Base-by-base conservation (phyloP, 78 protist genomes). In the Dictyostelium citrinum region DNA sequence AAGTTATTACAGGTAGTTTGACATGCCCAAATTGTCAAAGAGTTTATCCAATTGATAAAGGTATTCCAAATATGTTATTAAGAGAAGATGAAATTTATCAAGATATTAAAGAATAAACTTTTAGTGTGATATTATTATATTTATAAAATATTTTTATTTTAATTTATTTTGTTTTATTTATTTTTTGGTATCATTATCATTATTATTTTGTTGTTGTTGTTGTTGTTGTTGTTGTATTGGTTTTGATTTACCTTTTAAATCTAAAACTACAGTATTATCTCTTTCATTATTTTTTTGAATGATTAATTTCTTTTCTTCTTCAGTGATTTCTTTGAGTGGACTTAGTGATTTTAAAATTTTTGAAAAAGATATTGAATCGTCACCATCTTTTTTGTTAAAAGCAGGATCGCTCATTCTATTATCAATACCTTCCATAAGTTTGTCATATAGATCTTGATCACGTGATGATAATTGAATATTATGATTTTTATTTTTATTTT, bases 1-100 rank as follows among this genome's bases (percentile, higher is more conserved):
- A 88, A 78, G 76, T 88, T 35, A 88, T 88, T 55, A 88, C 77
- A 78, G 93, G 93, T 35, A 22, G n/a, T 77, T 68, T 88, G 29
- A 77, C 43, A 78, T 88, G 93, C 79, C 93, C 93, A 60, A 72
- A 49, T 35, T 88, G 93, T 78, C 17, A 78, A 61, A 58, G 93
- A 61, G 55, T 78, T n/a, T 88, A 88, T 49, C 81, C 81, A 49
- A 78, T 88, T 82, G 93, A 88, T 22, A 71, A 67, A 35, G 93
- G 93, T 68, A 88, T 88, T 46, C 93, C 93, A 88, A 88, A 88
- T 49, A 88, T 88, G 93, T 78, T 88, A 68, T 88, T 88, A 78
- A 88, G 83, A 78, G 93, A 88, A 68, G 85, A 78, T 45, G 93
- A 88, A 78, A 88, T 88, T 49, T 88, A 88, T 78, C 93, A 88